Percentiles rank a stretch among this genome's conserved stretches.
These are phyloP conservation scores for Avena atlantica DNA, from an alignment of 176 grass and related monocot species.

Conservation along the genomic window DNA sequence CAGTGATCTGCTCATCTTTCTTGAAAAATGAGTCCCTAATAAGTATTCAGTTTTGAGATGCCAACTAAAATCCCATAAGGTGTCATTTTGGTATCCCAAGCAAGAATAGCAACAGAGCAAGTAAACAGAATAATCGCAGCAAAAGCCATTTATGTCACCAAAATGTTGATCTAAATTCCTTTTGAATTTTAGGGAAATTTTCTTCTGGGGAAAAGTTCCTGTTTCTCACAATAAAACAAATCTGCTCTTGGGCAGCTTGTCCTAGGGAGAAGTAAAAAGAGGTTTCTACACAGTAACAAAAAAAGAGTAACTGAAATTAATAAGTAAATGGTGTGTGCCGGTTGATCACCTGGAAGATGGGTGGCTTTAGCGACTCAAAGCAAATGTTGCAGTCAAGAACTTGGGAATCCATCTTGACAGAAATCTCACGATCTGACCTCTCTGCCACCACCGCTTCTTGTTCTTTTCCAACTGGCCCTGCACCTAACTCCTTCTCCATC, in stretches of 20 bases:
- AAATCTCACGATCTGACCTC: background rate
- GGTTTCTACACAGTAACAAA: background rate
- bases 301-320: background rate
- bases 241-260: background rate
- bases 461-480: background rate
- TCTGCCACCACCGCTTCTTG: background rate
- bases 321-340: background rate
- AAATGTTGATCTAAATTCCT: background rate
- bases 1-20: background rate
- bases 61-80: background rate
- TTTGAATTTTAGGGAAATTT: background rate
- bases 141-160: background rate
- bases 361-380: conserved; percentile 4
- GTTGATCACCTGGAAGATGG: background rate
- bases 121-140: background rate
- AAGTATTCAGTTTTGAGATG: background rate
- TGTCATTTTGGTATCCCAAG: background rate
- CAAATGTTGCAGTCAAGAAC: conserved; percentile 15
- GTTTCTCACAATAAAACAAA: background rate
- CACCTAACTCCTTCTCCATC: background rate
- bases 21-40: background rate
- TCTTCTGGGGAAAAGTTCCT: background rate
- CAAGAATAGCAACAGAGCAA: conserved; percentile 9
- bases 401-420: background rate
- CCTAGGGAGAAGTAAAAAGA: conserved; percentile 2